These are phyloP conservation scores for Metschnikowia reukaufii DNA, from an alignment of 805 yeast species.

Conservation along the genomic window DNA sequence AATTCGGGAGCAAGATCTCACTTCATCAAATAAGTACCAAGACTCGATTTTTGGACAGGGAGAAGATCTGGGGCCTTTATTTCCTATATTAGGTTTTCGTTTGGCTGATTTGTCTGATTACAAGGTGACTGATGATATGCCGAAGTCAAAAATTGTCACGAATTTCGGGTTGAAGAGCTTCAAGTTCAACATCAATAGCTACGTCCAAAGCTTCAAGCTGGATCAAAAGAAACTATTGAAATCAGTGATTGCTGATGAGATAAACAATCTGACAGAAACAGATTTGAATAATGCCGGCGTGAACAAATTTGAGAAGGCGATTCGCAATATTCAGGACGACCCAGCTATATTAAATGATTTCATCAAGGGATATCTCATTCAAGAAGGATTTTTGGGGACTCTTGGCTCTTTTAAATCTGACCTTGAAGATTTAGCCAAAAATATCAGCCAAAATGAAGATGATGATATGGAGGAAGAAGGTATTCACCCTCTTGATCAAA, in stretches of 20 bases:
- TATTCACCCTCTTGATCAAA: not conserved
- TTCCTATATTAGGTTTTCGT: constrained; percentile 21
- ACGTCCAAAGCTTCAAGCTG: constrained; percentile 47
- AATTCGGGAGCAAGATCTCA: constrained; percentile 16
- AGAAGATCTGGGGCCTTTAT: constrained; percentile 13
- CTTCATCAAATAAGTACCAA: constrained; percentile 35
- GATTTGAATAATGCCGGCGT: not conserved
- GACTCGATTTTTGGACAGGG: constrained; percentile 34
- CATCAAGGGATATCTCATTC: constrained; percentile 39
- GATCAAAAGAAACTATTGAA: constrained; percentile 8
- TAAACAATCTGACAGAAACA: constrained; percentile 9
- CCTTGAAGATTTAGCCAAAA: constrained; percentile 24
- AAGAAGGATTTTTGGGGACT: constrained; percentile 40
- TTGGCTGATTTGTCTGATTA: constrained; percentile 9
- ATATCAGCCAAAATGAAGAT: constrained; percentile 14
- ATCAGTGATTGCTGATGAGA: constrained; percentile 10
- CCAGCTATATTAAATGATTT: constrained; percentile 30
- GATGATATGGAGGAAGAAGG: constrained; percentile 7
- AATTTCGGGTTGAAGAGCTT: constrained; percentile 62
- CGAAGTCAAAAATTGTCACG: constrained; percentile 36
- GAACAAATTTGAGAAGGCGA: constrained; percentile 20
- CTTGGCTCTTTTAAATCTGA: constrained; percentile 35
- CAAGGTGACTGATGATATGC: constrained; percentile 1
- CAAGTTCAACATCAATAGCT: constrained; percentile 57
- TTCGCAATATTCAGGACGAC: constrained; percentile 29